Percentiles rank a stretch among this genome's conserved stretches.
phyloP scores from a whole-genome alignment of 1,284 basidiomycete genomes.

The Sporisorium reilianum region DNA sequence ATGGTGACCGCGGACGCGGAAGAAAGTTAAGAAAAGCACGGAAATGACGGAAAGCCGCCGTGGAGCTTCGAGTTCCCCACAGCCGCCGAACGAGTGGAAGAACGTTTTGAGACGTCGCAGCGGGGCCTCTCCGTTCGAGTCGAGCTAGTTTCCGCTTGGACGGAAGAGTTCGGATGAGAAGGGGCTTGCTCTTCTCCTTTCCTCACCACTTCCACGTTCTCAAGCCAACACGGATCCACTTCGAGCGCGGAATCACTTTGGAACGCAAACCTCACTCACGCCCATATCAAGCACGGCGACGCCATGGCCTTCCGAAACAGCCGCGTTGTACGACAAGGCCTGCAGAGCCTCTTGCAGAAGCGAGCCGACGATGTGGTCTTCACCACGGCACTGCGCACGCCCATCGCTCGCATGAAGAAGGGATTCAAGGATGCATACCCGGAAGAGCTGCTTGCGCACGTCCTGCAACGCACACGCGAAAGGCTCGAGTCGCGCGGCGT shows the following conservation, averaged over 20 bases:
- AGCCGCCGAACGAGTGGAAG: conserved; percentile 29
- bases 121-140: conserved; percentile 18
- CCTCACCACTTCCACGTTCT: background rate
- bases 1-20: conserved; percentile 33
- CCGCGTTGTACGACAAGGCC: conserved; percentile 37
- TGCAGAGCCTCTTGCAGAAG: conserved; percentile 59
- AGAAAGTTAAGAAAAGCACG: conserved; percentile 34
- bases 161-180: conserved; percentile 10
- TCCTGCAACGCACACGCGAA: conserved; percentile 63
- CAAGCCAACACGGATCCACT: background rate
- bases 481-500: conserved; percentile 67
- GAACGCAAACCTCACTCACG: background rate
- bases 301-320: conserved; percentile 57
- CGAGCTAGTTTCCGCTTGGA: background rate
- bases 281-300: background rate
- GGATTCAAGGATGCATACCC: conserved; percentile 68
- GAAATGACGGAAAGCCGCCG: conserved; percentile 32
- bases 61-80: conserved; percentile 10
- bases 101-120: conserved; percentile 7
- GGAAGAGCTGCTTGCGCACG: conserved; percentile 68
- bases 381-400: conserved; percentile 69
- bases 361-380: conserved; percentile 65
- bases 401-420: conserved; percentile 68
- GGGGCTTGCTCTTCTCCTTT: background rate
- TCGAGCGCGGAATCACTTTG: background rate